phyloP scores from a whole-genome alignment of 164 flowering plant genomes.

The Santalum album region DNA sequence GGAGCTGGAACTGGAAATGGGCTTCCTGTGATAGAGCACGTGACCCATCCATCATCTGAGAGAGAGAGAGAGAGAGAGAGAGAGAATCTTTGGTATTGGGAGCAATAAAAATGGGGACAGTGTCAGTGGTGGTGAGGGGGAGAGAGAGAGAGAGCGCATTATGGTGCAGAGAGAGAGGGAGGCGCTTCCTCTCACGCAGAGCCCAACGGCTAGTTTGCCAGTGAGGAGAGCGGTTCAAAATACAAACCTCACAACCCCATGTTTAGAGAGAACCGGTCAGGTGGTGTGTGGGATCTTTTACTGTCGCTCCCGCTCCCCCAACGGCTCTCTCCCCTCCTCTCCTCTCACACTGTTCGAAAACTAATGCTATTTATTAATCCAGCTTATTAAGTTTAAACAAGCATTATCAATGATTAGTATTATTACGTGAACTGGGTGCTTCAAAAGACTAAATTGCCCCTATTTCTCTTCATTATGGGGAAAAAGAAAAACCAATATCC shows the following conservation, averaged over 20 bases:
- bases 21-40: not conserved
- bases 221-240: too few relatives aligned
- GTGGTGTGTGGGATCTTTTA: conserved; percentile 1
- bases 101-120: not conserved
- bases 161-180: not conserved
- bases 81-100: not conserved
- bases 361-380: too few relatives aligned
- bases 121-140: not conserved
- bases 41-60: not conserved
- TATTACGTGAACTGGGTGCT: too few relatives aligned
- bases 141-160: not conserved
- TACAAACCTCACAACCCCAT: too few relatives aligned
- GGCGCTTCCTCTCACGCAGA: not conserved
- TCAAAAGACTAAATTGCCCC: too few relatives aligned
- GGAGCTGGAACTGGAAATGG: not conserved
- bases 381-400: too few relatives aligned
- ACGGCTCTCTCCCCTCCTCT: conserved; percentile 25
- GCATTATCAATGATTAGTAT: too few relatives aligned
- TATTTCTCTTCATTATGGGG: too few relatives aligned
- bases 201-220: conserved; percentile 2
- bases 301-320: conserved; percentile 10
- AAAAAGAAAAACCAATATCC: too few relatives aligned
- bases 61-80: not conserved
- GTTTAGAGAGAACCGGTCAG: too few relatives aligned
- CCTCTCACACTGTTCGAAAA: too few relatives aligned